Base-by-base conservation (phyloP, 78 protist genomes). In the Fonticula alba region DNA sequence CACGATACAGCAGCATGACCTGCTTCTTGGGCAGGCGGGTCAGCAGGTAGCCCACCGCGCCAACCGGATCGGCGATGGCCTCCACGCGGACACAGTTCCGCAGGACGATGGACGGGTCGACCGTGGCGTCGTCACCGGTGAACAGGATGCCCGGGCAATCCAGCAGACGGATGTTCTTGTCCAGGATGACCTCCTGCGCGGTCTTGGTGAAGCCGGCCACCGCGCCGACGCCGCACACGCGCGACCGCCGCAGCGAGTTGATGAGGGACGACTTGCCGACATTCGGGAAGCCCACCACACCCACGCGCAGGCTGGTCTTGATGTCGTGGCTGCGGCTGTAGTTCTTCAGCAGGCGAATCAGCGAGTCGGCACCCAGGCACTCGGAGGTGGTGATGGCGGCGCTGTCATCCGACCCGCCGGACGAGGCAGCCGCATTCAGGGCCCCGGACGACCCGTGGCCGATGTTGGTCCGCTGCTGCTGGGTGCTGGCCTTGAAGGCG, bases 261-360 rank as follows among this genome's bases (percentile, higher is more conserved):
- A 94, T 94, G 35, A 94, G 68, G 7, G 93, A 82, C 17, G 78
- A 59, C 81, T 94, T 94, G 60, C 98, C 98, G 24, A 91, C 96
- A 68, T 94, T 94, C 22, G 98, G 98, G 60, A 77, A 89, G 22
- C 98, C 98, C 29, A 91, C 75, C 53, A 82, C 70, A 38, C 97
- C 95, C 27, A 90, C 92, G 19, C 82, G 66, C 36, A 92, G 74
- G 10, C 73, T 26, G 32, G 79, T 82, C 79, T 75, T 82, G 40
- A 88, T 68, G 51, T 76, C 59, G 59, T n/a, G 53, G 53, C 70
- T 74, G 43, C 92, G 75, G 35, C 71, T 49, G 82, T 89, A 88
- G 75, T 80, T 82, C 78, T 82, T 69, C 32, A 81, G 62, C n/a
- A 69, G 66, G 52, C 52, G 22, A 22, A 71, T 31, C 14, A 87